Evolutionary conservation across 805 yeast genomes (phyloP), one percentile per base, ranked within the genome.

Genomic region (Osmozyma mogii): DNA sequence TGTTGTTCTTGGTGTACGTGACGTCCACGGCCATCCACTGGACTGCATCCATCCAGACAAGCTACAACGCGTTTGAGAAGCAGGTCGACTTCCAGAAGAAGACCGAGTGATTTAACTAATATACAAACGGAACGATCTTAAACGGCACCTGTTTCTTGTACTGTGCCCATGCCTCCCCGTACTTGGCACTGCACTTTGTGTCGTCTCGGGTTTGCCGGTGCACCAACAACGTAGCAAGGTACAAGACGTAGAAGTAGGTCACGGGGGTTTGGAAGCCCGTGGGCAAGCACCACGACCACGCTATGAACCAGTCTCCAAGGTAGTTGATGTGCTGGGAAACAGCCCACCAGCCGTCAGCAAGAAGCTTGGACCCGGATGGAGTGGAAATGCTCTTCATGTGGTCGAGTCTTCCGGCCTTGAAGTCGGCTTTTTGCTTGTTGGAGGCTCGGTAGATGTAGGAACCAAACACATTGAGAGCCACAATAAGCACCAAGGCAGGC

Each of bases 261-360:
- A 89, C 61, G 4, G 84, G 80, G 1, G 95, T 79, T 36, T 64
- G 65, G 43, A 78, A 72, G 8, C 95, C 95, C 2, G 96, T 84
- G 8, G 95, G 79, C 39, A 92, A 63, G 54, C 96, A 85, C 95
- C 95, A 89, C 26, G 94, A 75, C 63, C 83, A 67, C 0, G 96
- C 84, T 47, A 87, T 78, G 24, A 92, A 51, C 88, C 96, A 85
- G 60, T 92, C 98, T 24, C 98, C 98, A 35, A 88, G 70, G 56
- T 92, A 92, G 52, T 92, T 92, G 50, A 84, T 85, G 54, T 92
- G 98, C 43, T 94, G 95, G 5, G 95, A 77, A 12, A 66, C 53
- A 2, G 81, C 82, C 98, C 98, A 92, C 98, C 97, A 92, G 3
- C 97, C 96, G 47, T 85, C 92, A 31, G 77, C 72, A 25, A 92